Evolutionary conservation across 1,284 basidiomycete genomes (phyloP), one percentile per base, ranked within the genome.

Genomic region (Ganoderma multipileum): DNA sequence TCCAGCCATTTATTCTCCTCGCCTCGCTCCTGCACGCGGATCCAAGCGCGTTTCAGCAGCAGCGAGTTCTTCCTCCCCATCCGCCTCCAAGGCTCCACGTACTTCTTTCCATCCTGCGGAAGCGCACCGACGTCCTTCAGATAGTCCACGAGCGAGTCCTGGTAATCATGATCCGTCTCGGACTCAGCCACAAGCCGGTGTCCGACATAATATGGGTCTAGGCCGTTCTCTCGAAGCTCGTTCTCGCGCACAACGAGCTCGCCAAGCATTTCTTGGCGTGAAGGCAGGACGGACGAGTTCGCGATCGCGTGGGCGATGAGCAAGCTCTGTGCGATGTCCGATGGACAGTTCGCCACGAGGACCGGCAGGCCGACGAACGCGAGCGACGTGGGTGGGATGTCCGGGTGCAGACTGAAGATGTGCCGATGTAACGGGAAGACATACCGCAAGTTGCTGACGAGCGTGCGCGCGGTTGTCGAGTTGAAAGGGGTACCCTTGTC

Each of bases 371-470:
- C 87, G 68, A 89, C 79, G 76, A 89, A 89, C 14, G 85, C 80
- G 26, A 89, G 82, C 20, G 87, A 84, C 36, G 83, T 86, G 1
- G 81, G 76, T 2, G 87, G 87, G 63, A 86, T 78, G 3, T 78
- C 74, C 5, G 82, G 75, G 28, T 83, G 82, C 52, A 89, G 78
- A 20, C 84, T 85, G 73, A 89, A 83, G 41, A 88, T 83, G 75
- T 89, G 86, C 52, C 80, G 75, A 72, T 87, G 82, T 11, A 89
- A 76, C 12, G 88, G 88, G 75, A 86, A 87, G 44, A 89, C 80
- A 74, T 89, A 89, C 1, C 81, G 82, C 36, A 82, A 74, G 75
- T 89, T 89, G 42, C 81, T 86, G 20, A 82, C 81, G 44, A 89
- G 81, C 9, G 71, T 59, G 20, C 62, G 63, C 0, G 77, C 73